Conservation (phyloP, 2,329 filamentous ascomycete genomes). For the Cladosporium halotolerans region DNA sequence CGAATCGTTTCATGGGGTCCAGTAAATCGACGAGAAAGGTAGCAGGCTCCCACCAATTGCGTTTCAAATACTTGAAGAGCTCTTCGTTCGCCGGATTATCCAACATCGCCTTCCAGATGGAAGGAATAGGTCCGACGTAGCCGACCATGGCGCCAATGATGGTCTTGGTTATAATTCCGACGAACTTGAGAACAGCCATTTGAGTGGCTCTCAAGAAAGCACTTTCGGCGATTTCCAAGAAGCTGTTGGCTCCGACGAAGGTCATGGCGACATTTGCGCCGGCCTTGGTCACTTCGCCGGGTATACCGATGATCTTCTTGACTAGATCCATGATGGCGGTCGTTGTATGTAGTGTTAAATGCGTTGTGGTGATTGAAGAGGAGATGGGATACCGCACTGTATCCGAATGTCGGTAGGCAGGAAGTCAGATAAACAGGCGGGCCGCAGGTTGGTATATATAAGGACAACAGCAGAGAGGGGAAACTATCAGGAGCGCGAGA, state of each 20-base stretch:
- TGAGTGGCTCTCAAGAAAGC: slow-evolving; percentile 3
- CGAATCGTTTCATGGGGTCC: slow-evolving; percentile 8
- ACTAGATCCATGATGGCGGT: no score
- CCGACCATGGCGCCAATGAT: slow-evolving; percentile 3
- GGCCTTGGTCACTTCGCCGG: not conserved
- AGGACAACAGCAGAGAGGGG: not conserved
- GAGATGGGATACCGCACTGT: no score
- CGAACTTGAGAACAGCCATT: not conserved
- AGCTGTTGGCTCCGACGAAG: not conserved
- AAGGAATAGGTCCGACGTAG: slow-evolving; percentile 2
- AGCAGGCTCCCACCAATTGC: slow-evolving; percentile 4
- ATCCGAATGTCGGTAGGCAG: no score
- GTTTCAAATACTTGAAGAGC: not conserved
- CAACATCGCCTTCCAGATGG: slow-evolving; percentile 4
- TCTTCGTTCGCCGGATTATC: slow-evolving; percentile 6
- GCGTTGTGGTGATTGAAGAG: no score
- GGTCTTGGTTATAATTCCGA: not conserved
- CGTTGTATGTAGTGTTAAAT: no score
- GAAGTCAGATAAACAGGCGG: no score
- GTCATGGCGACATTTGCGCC: not conserved
- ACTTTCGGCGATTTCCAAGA: slow-evolving; percentile 4
- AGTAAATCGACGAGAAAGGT: slow-evolving; percentile 3
- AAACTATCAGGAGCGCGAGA: not conserved
- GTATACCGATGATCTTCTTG: not conserved
- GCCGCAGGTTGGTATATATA: no score